Conservation (phyloP, 345 rosid genomes). For the Pseudoturritis turrita region DNA sequence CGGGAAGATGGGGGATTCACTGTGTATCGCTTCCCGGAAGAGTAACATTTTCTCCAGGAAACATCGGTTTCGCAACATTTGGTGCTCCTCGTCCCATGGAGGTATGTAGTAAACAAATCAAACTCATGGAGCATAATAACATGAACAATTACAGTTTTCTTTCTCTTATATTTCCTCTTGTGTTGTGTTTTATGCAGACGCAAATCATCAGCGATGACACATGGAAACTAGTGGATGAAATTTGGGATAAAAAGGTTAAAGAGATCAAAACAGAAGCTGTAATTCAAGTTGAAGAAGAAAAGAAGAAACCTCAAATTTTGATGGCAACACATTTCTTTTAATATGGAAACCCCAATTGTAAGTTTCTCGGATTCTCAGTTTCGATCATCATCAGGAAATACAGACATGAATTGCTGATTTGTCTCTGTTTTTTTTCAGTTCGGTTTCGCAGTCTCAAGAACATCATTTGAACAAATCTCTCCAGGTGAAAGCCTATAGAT, state of each 20-base stretch:
- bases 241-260: conserved; percentile 71
- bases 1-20: conserved; percentile 93
- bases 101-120: conserved; percentile 36
- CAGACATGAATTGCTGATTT: background rate
- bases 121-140: background rate
- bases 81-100: conserved; percentile 92
- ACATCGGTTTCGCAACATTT: conserved; percentile 83
- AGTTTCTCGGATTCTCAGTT: background rate
- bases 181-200: conserved; percentile 46
- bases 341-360: background rate
- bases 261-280: conserved; percentile 68
- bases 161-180: background rate
- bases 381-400: background rate
- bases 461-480: background rate
- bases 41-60: conserved; percentile 96
- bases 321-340: conserved; percentile 86
- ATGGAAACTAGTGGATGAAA: conserved; percentile 80
- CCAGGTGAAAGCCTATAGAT: background rate
- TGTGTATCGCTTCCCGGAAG: conserved; percentile 86
- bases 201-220: conserved; percentile 72
- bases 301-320: conserved; percentile 73
- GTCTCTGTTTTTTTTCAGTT: background rate
- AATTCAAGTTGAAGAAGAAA: conserved; percentile 57
- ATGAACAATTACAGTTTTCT: background rate
- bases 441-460: background rate